phyloP scores from a whole-genome alignment of 2,329 filamentous ascomycete genomes.

The Claviceps digitariae region DNA sequence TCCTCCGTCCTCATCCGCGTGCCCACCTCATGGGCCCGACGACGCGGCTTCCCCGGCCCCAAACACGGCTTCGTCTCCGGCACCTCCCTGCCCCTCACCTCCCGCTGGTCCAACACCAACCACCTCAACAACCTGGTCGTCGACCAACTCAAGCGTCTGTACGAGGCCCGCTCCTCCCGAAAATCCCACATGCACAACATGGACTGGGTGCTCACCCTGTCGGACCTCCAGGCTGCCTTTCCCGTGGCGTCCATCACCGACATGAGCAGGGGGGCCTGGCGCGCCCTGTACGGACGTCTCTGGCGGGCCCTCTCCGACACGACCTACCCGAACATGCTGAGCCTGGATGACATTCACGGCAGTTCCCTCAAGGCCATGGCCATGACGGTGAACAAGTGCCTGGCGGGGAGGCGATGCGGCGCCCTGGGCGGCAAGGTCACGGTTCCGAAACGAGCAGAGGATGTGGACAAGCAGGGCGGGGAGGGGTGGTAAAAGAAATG shows the following conservation, averaged over 20 bases:
- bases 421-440: slow-evolving; percentile 11
- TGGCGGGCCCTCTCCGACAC: slow-evolving; percentile 13
- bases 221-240: slow-evolving; percentile 1
- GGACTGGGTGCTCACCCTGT: slow-evolving; percentile 16
- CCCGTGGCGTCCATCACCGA: slow-evolving; percentile 4
- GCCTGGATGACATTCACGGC: slow-evolving; percentile 15
- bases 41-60: slow-evolving; percentile 12
- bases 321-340: slow-evolving; percentile 21
- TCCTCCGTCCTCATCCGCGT: slow-evolving; percentile 18
- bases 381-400: slow-evolving; percentile 18
- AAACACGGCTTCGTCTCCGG: slow-evolving; percentile 15
- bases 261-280: slow-evolving; percentile 10
- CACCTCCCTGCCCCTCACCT: slow-evolving; percentile 12
- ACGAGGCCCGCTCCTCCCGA: slow-evolving; percentile 5
- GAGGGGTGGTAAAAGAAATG: neutral
- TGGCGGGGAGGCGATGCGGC: slow-evolving; percentile 15
- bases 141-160: slow-evolving; percentile 12
- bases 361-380: slow-evolving; percentile 13
- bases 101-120: slow-evolving; percentile 13
- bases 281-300: slow-evolving; percentile 10
- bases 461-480: neutral
- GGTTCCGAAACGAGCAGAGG: neutral
- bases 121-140: slow-evolving; percentile 4
- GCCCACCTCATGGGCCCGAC: slow-evolving; percentile 10
- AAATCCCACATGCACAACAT: slow-evolving; percentile 9